Evolutionary conservation across 1,284 basidiomycete genomes (phyloP), one percentile per base, ranked within the genome.

Genomic region (Cutaneotrichosporon cyanovorans): DNA sequence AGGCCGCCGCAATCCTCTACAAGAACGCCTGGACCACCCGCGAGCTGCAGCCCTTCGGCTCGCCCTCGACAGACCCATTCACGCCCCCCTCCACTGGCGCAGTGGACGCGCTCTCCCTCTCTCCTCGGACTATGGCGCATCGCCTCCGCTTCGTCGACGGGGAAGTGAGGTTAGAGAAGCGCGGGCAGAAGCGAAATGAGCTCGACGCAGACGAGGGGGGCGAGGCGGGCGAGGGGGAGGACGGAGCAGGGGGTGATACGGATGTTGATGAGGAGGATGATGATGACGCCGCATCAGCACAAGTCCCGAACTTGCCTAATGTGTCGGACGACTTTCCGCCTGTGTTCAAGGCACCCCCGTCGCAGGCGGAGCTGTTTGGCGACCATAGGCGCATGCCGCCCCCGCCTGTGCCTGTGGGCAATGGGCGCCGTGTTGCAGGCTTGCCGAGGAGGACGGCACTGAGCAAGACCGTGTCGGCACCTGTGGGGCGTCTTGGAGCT

Each of bases 381-480:
- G 20, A 21, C 12, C 21, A 21, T 3, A 28, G 14, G 8, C 33
- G 36, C 30, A 53, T 48, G 46, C 44, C 31, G 3, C 53, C 51
- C 4, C 52, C 49, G 5, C 44, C 51, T n/a, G 30, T 48, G 1
- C 44, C 53, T 9, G 15, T 18, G 37, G 47, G 48, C 44, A 19
- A 50, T 9, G 30, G 35, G 37, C 48, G 48, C 44, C 23, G 38
- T 42, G 48, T 45, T 31, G 53, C 23, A 36, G 45, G 25, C 25
- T 38, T 38, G 7, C 47, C 49, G 2, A 23, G 48, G 40, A 31
- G 45, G 40, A 34, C 32, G 32, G 51, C 40, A 4, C 48, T 64
- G 28, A 55, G 52, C 19, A 66, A 66, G 53, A 61, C 66, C 5
- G 53, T 63, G 38, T 60, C 57, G 10, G 65, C 63, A 30, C 66